Base-by-base conservation (phyloP, 768 basidiomycete species). In the Lyophyllum shimeji region DNA sequence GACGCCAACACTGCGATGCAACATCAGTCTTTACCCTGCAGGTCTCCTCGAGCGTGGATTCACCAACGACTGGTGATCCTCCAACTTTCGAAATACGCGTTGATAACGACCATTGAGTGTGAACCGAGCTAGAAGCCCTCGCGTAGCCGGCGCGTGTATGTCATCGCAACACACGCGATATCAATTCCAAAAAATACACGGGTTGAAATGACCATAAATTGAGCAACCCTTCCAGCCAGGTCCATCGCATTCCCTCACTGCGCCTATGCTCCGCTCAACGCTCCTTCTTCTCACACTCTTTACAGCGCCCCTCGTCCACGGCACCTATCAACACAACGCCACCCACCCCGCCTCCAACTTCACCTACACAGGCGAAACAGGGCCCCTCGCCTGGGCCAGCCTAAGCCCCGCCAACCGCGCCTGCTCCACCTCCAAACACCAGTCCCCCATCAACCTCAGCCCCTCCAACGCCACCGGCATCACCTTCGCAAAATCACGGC, bases 371-470 rank as follows among this genome's bases (percentile, higher is more conserved):
- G 59, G 59, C 11, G 15, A 27, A n/a, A 33, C 37, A 17, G 59
- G 59, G 0, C 59, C 59, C 34, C 33, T 60, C 6, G 59, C 50
- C 7, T 60, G 56, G 60, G 33, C 56, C 4, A 34, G 49, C 20
- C 20, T 24, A 9, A 43, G 29, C 25, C 37, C 23, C 6, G 27
- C 40, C 20, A 57, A 57, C 39, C n/a, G 29, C 5, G n/a, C 44
- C 13, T 60, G 60, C 45, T 46, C 50, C 15, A 57, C 33, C 33
- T 45, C 52, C 29, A 43, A 9, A 12, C 18, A 42, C 8, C 60
- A 57, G 31, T 60, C 56, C 17, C 60, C 60, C 11, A 57, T 60
- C 44, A 55, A 57, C 34, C 20, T 60, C 29, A 46, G 55, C n/a
- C n/a, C n/a, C n/a, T n/a, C n/a, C 20, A 20, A 9, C 29, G 27